Base-by-base conservation (phyloP, 2,329 filamentous ascomycete genomes). In the Monosporascus sp. region DNA sequence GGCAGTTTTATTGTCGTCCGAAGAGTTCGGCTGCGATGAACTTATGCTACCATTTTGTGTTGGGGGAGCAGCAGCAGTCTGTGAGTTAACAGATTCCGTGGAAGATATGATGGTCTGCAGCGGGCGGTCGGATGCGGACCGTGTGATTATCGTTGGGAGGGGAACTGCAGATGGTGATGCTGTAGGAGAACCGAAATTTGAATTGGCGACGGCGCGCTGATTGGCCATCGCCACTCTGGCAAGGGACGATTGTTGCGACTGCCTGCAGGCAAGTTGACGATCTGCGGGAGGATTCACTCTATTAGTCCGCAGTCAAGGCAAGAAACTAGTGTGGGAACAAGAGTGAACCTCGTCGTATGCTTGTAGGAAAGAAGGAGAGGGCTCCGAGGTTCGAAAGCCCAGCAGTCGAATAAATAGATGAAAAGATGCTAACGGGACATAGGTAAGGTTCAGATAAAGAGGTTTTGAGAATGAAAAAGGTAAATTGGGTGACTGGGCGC, bases 221-320 rank as follows among this genome's bases (percentile, higher is more conserved):
- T 68, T 68, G 59, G 60, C 65, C 66, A 69, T 69, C 58, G 66
- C 66, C 62, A 60, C 57, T 62, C 60, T 63, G 54, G 66, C 64
- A 51, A 66, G 63, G 44, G 61, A 63, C 44, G 63, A 63, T 40
- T 65, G 62, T 55, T 63, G 62, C 14, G 63, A 61, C 59, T 64
- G 64, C 60, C 59, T 63, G 44, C 61, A 61, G 28, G 57, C 53
- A 40, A 57, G 56, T 59, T 60, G 63, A 50, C 58, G 60, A 56
- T 65, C 65, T 68, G 55, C 24, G 18, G 18, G 11, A 18, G 24
- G 31, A 46, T 46, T 24, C 15, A 38, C 26, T 31, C 22, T 45
- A 51, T 35, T 28, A 44, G 50, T 53, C 38, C 45, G 28, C 37
- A 52, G 37, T n/a, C 17, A 20, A 17, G 7, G 26, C 2, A 15